Conservation (phyloP, 176 grass and related monocot genomes). For the Urochloa ruziziensis region DNA sequence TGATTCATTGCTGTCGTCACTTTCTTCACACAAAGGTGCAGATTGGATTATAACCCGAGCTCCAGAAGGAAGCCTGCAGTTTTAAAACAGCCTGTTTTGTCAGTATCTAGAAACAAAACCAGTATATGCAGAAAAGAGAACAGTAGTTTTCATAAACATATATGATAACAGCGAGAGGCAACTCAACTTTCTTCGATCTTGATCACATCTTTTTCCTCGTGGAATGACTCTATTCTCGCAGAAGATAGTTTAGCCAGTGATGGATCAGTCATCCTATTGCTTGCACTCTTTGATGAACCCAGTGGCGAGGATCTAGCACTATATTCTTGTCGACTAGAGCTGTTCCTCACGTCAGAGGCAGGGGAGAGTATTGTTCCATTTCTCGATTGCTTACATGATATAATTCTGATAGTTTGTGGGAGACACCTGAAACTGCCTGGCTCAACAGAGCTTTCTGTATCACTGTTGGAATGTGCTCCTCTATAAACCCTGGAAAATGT, state of each 20-base stretch:
- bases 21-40: constrained; percentile 59
- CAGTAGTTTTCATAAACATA: no score
- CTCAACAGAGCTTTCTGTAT: constrained; percentile 43
- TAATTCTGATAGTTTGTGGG: constrained; percentile 71
- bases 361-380: constrained; percentile 63
- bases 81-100: constrained; percentile 25
- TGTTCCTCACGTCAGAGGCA: constrained; percentile 45
- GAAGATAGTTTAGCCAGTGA: constrained; percentile 61
- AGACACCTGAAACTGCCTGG: constrained; percentile 60
- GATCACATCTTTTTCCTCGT: constrained; percentile 74
- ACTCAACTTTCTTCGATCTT: constrained; percentile 99
- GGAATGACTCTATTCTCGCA: constrained; percentile 73
- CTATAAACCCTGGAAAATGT: constrained; percentile 42
- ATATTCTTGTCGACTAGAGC: constrained; percentile 45
- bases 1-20: constrained; percentile 70
- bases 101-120: constrained; percentile 26
- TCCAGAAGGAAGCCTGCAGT: constrained; percentile 95
- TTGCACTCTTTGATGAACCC: constrained; percentile 64
- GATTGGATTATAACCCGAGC: constrained; percentile 95
- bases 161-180: constrained; percentile 22
- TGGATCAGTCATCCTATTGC: constrained; percentile 71
- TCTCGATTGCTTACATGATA: constrained; percentile 67
- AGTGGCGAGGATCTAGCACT: constrained; percentile 60
- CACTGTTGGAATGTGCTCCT: constrained; percentile 43
- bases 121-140: no score